phyloP scores from a whole-genome alignment of 2,329 filamentous ascomycete genomes.

The Penicillium sp. region DNA sequence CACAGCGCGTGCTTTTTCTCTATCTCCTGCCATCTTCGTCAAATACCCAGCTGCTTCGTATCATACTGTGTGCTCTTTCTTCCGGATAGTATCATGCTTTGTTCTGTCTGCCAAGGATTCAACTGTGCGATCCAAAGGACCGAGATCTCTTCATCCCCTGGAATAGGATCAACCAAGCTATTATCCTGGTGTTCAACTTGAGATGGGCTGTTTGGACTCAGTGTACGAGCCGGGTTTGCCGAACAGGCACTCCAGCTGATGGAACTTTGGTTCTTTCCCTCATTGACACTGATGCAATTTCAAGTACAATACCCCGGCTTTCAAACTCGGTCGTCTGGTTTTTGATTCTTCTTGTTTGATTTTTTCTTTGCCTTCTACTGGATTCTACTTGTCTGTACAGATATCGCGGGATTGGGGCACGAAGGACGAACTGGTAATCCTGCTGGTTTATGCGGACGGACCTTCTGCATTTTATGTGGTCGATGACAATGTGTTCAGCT shows the following conservation, averaged over 20 bases:
- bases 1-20: neutral
- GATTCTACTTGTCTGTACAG: slow-evolving; percentile 8
- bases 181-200: neutral
- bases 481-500: neutral
- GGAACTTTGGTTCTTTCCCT: neutral
- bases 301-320: slow-evolving; percentile 1
- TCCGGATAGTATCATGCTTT: slow-evolving; percentile 17
- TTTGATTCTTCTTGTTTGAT: neutral
- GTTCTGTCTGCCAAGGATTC: slow-evolving; percentile 20
- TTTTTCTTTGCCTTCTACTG: neutral
- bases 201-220: neutral
- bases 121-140: slow-evolving; percentile 10
- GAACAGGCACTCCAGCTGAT: neutral
- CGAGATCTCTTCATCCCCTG: neutral
- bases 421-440: neutral
- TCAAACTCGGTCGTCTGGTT: neutral
- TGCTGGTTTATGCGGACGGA: neutral
- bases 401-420: slow-evolving; percentile 5
- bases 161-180: neutral
- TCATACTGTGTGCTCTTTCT: neutral
- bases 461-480: slow-evolving; percentile 1
- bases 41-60: slow-evolving; percentile 1
- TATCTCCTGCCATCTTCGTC: neutral
- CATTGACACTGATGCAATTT: slow-evolving; percentile 2
- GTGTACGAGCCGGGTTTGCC: no score